Evolutionary conservation across 805 yeast species (phyloP).

Genomic region (Lachancea meyersii): DNA sequence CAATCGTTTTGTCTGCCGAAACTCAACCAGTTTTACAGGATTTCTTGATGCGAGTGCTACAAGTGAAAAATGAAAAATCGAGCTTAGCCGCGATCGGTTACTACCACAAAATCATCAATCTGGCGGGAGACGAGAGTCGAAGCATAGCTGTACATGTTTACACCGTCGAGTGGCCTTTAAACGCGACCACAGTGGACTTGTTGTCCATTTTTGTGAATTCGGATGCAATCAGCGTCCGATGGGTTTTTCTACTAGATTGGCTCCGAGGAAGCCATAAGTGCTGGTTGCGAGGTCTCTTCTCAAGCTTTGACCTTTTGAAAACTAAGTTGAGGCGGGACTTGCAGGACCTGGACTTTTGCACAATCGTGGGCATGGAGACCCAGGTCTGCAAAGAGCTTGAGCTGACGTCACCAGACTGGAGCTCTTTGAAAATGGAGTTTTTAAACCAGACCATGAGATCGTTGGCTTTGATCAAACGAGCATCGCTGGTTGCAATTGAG

Average conservation of each 20-base stretch:
- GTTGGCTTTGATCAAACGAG: slow-evolving; percentile 13
- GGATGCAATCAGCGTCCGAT: background rate
- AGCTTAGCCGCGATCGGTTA: slow-evolving; percentile 4
- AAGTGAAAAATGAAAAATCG: slow-evolving; percentile 1
- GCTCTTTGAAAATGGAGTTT: slow-evolving; percentile 20
- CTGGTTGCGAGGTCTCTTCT: slow-evolving; percentile 19
- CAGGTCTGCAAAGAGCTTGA: slow-evolving; percentile 16
- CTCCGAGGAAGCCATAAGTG: slow-evolving; percentile 13
- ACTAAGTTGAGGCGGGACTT: slow-evolving; percentile 1
- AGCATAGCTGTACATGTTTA: background rate
- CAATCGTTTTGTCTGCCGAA: slow-evolving; percentile 5
- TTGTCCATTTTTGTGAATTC: slow-evolving; percentile 3
- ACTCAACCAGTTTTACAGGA: slow-evolving; percentile 1
- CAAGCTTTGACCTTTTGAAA: slow-evolving; percentile 5
- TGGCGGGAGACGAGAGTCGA: background rate
- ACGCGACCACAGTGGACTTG: background rate
- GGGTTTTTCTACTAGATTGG: slow-evolving; percentile 23
- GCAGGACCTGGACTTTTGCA: background rate
- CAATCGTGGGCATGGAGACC: slow-evolving; percentile 16
- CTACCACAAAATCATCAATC: background rate
- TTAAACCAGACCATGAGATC: slow-evolving; percentile 23
- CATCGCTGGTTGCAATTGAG: slow-evolving; percentile 14
- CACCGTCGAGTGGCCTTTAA: slow-evolving; percentile 4
- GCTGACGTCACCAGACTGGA: slow-evolving; percentile 18
- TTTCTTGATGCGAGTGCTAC: background rate